Evolutionary conservation across 257 asterid genomes (phyloP), one percentile per base, ranked within the genome.

Genomic region (Thymus quinquecostatus): DNA sequence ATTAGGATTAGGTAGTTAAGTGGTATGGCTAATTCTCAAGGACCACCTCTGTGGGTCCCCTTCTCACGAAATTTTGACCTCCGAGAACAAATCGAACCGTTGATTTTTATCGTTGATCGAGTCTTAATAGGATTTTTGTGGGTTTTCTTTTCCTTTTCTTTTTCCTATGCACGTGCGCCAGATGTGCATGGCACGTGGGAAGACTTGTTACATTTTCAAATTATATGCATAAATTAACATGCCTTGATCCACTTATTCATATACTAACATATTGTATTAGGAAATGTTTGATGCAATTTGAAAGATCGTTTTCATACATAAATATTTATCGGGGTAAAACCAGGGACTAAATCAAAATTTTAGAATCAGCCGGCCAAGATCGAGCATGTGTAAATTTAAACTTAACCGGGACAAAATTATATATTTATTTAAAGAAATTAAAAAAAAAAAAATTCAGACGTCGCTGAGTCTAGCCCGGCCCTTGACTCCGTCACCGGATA

Each of bases 181-280:
- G 79, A 73, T 84, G 82, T 43, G 21, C 21, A 44, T 10, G 63
- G 57, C 86, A 79, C 78, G 79, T 78, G 78, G 76, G 32, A 43
- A 14, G 57, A 8, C 60, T 60, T 5, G 43, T n/a, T 6, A 7
- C 5, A 10, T 75, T 36, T 47, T 44, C 63, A 30, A 29, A 33
- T 27, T 68, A 29, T 5, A 38, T 36, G 5, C 6, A 3, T 43
- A 11, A 56, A 57, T 34, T 2, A 12, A 45, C 30, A 28, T 55
- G 50, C 12, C 12, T 45, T 10, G 3, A 45, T 14, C 56, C 29
- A 21, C 21, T 21, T 21, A 21, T 21, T 50, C 56, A 34, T 34
- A 34, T 34, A 34, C 4, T 48, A 12, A 0, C 7, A 48, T 48
- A 11, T 48, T 48, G 14, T 21, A 48, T 10, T 11, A 48, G 14